phyloP scores from a whole-genome alignment of 306 rosid genomes.

The Betula pendula region DNA sequence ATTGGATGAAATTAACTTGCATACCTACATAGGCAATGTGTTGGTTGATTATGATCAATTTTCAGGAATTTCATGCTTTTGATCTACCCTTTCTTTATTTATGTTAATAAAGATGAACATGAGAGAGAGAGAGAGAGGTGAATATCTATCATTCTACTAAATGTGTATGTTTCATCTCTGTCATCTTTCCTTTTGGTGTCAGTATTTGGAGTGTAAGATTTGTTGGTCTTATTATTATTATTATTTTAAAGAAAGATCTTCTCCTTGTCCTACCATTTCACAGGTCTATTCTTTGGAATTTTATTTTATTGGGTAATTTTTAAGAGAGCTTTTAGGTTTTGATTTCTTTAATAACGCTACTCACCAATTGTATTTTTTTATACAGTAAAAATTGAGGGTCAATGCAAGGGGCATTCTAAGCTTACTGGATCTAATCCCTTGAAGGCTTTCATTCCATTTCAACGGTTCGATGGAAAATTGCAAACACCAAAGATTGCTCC shows the following conservation, averaged over 20 bases:
- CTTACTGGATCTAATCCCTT: conserved; percentile 10
- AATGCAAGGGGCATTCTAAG: background rate
- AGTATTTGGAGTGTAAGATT: background rate
- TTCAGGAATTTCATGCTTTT: conserved; percentile 12
- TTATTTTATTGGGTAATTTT: background rate
- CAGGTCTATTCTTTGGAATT: background rate
- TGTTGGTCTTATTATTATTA: background rate
- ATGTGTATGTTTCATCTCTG: background rate
- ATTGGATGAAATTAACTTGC: background rate
- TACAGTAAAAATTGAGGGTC: conserved; percentile 21
- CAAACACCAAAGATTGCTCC: conserved; percentile 3
- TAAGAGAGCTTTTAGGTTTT: background rate
- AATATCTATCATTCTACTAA: background rate
- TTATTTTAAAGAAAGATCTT: background rate
- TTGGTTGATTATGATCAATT: background rate
- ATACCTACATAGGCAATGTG: no score
- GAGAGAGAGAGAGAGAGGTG: background rate
- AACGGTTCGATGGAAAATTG: conserved; percentile 8
- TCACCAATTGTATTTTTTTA: conserved; percentile 2
- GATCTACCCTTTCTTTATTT: background rate
- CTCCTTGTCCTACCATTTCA: background rate
- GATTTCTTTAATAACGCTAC: background rate
- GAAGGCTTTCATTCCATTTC: conserved; percentile 8
- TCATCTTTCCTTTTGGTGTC: background rate
- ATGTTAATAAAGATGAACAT: background rate